A percentile compares a stretch with the other conserved stretches of the same genome.
phyloP scores from a whole-genome alignment of 129 eudicot species.

The Apium graveolens region DNA sequence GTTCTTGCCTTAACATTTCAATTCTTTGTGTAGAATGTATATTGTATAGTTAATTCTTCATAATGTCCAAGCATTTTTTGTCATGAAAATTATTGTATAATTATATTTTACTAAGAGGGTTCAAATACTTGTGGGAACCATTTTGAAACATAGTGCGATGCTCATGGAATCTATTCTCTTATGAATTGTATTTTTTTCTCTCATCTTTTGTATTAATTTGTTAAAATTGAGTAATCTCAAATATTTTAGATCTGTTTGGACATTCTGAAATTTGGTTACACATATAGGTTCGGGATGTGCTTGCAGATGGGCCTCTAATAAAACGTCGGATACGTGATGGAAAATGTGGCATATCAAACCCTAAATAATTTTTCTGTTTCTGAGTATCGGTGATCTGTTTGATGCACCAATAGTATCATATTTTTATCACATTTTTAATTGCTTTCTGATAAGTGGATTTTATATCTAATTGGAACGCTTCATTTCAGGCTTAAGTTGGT shows the following conservation, averaged over 20 bases:
- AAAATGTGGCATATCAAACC: constrained; percentile 48
- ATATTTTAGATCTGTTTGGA: background rate
- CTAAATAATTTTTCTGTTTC: background rate
- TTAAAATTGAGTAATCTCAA: background rate
- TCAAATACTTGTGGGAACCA: background rate
- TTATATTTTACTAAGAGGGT: background rate
- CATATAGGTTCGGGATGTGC: constrained; percentile 91
- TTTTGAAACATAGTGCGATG: background rate
- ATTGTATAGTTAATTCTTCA: background rate
- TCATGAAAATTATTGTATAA: background rate
- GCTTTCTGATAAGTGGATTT: too few relatives aligned
- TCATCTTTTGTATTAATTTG: background rate
- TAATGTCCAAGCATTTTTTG: background rate
- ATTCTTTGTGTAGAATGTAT: background rate
- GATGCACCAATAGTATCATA: background rate
- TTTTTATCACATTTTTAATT: background rate
- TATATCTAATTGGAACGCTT: too few relatives aligned
- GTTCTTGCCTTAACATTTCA: background rate
- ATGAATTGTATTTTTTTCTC: background rate
- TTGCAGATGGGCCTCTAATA: constrained; percentile 96
- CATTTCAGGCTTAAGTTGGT: too few relatives aligned
- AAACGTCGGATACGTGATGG: constrained; percentile 95
- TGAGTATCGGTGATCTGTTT: background rate
- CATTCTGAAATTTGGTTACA: background rate
- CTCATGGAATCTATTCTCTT: background rate